Evolutionary conservation across 768 basidiomycete genomes (phyloP), one percentile per base, ranked within the genome.

Genomic region (Nidularia pulvinata): DNA sequence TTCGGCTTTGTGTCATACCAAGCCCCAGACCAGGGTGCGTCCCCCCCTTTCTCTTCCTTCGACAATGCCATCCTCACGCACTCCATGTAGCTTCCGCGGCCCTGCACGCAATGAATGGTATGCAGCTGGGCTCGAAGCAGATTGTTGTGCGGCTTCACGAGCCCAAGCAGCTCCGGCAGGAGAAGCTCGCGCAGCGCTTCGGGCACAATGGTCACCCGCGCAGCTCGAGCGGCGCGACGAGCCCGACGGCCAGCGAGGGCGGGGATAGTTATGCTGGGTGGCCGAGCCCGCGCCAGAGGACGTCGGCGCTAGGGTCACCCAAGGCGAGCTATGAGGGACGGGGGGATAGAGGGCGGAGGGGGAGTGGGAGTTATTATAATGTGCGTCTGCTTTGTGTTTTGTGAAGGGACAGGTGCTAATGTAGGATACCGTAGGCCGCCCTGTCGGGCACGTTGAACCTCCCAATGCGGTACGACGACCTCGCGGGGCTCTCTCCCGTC

Each of bases 91-190:
- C 93, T 34, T 56, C 80, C 32, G 78, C 80, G 7, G 94, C 94
- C 0, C 70, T 94, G 78, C 82, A 83, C 49, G 81, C 74, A 7
- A 94, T 95, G 93, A 93, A 95, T 53, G 91, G 92, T 13, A 65
- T 72, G 11, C 71, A 81, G 30, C 54, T 95, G 30, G 91, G 90
- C 33, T 71, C 78, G 11, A 93, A 94, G 65, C 84, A 89, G 51
- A 78, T 96, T 37, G 88, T 91, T 1, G 94, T 96, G 30, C 83
- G 94, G 42, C 71, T 95, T 50, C 93, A 95, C 59, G 94, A 95
- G 68, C 93, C 93, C 7, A 95, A 93, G 66, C 90, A 93, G 65
- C 70, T 94, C n/a, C 82, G 94, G 19, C 89, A 93, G 65, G 91
- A 93, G 71, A 93, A 94, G 59, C 76, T 94, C 7, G 91, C 91